Evolutionary conservation across 2,329 filamentous ascomycete genomes (phyloP), one percentile per base, ranked within the genome.

Genomic region (Emergomyces pasteurianus): DNA sequence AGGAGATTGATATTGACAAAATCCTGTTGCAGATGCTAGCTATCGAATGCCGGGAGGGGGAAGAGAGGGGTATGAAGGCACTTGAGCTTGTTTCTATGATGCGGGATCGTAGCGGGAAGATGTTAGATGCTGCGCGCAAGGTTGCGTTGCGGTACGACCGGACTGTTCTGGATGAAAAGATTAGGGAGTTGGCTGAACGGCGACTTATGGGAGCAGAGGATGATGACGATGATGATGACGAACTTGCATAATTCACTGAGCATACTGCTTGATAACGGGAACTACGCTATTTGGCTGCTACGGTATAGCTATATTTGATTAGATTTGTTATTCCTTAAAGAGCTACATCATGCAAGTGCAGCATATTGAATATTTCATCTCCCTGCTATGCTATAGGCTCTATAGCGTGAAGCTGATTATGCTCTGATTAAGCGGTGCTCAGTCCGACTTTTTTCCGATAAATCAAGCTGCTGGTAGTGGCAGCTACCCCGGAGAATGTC

Each of bases 51-150:
- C 85, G 91, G 62, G 90, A 94, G 66, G 90, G 91, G 52, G 94
- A 99, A 73, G 92, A 97, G 64, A 82, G 88, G 36, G 92, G 92
- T 6, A 96, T 96, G 90, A 90, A 92, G 66, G 92, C 92, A 0
- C 78, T 99, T 42, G 95, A 99, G 76, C 83, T 97, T 68, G 94
- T 95, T 36, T 81, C 83, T 63, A 79, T 99, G 69, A 89, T 99
- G 86, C 83, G 83, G 52, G 92, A 97, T 76, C 81, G 85, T 53
- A 88, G 84, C 63, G 92, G 92, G 21, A 87, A 88, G 72, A 96
- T 96, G 89, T 75, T 96, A 61, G 91, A 96, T 72, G 89, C 92
- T 4, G 94, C 94, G 1, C 84, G 86, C 61, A 96, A 95, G 80
- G 84, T 99, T 57, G 94, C 94, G 9, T 84, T 88, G 71, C 81